Evolutionary conservation across 2,329 filamentous ascomycete species (phyloP).

Genomic region (Pochonia chlamydosporia): DNA sequence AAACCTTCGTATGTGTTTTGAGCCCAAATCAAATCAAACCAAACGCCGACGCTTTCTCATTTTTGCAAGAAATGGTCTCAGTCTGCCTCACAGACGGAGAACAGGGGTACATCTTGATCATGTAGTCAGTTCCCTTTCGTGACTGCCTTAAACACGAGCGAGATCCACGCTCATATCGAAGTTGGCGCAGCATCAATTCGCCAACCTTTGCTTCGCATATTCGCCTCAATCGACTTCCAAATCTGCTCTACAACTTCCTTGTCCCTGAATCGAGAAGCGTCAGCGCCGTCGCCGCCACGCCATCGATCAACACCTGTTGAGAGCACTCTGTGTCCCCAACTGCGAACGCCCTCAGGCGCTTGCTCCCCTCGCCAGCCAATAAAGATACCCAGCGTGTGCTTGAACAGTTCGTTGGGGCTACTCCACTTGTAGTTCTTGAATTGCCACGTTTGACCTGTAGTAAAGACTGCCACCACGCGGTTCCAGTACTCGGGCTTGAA

Average conservation of each 20-base stretch:
- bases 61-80: neutral
- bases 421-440: conserved; percentile 99
- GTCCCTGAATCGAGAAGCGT: conserved; percentile 69
- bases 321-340: conserved; percentile 81
- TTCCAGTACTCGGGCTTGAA: conserved; percentile 99
- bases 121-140: too few species aligned
- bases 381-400: conserved; percentile 79
- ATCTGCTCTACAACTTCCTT: conserved; percentile 88
- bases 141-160: neutral
- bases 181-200: conserved; percentile 61
- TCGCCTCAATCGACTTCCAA: conserved; percentile 82
- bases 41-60: conserved; percentile 7
- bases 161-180: conserved; percentile 32
- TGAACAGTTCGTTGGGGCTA: conserved; percentile 81
- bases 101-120: too few species aligned
- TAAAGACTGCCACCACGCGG: conserved; percentile 92
- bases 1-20: neutral
- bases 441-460: conserved; percentile 95
- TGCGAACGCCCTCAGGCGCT: conserved; percentile 68
- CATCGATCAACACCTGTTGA: conserved; percentile 80
- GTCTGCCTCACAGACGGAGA: too few species aligned
- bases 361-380: conserved; percentile 87
- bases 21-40: conserved; percentile 1
- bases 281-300: conserved; percentile 48
- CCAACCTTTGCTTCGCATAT: conserved; percentile 85